Conservation (phyloP, 306 rosid genomes). For the Pyrus pyrifolia region DNA sequence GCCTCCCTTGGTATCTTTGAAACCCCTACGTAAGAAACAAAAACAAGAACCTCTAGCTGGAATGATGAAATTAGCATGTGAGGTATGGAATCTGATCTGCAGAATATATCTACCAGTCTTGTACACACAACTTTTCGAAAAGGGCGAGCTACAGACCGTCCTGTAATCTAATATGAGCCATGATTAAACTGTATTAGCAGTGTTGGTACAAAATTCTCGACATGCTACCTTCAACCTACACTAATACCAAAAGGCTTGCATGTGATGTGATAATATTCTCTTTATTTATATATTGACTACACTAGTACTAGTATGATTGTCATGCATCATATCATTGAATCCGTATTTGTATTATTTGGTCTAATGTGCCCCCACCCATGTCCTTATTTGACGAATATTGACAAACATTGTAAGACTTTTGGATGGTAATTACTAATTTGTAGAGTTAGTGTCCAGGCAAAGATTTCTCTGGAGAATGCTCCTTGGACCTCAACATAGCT, state of each 20-base stretch:
- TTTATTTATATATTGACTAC: neutral
- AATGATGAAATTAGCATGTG: slow-evolving; percentile 65
- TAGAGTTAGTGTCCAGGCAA: too few species aligned
- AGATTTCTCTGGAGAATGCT: too few species aligned
- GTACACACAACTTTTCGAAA: slow-evolving; percentile 9
- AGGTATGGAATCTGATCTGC: slow-evolving; percentile 47
- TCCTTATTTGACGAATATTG: slow-evolving; percentile 28
- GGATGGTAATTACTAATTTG: neutral
- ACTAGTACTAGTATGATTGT: neutral
- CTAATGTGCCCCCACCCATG: slow-evolving; percentile 15
- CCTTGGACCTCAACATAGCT: too few species aligned
- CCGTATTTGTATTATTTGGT: slow-evolving; percentile 15
- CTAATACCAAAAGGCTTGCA: slow-evolving; percentile 22
- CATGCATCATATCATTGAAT: neutral
- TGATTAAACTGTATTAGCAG: slow-evolving; percentile 26
- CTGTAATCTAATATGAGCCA: slow-evolving; percentile 10
- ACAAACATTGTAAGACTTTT: slow-evolving; percentile 7
- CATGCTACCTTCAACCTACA: slow-evolving; percentile 1
- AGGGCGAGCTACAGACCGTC: slow-evolving; percentile 2
- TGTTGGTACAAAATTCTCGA: slow-evolving; percentile 35
- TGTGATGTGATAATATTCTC: slow-evolving; percentile 44
- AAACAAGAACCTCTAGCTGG: slow-evolving; percentile 32
- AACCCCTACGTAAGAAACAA: slow-evolving; percentile 13
- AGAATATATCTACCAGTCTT: neutral
- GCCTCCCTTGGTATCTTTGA: neutral